Evolutionary conservation across 345 rosid genomes (phyloP).

Genomic region (Cardamine occulta): DNA sequence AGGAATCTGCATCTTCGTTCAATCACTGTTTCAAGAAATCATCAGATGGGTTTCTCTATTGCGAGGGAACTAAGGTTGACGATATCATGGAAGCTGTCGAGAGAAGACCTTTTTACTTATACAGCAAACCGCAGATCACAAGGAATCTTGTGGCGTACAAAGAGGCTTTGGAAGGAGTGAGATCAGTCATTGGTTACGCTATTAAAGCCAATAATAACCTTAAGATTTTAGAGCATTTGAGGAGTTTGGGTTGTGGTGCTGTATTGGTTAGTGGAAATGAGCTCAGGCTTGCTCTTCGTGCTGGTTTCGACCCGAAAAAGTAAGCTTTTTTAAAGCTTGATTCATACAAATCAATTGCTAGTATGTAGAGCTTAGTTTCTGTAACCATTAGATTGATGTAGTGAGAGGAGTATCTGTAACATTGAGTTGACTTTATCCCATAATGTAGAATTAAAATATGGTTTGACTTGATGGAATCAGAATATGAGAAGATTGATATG

Average conservation of each 20-base stretch:
- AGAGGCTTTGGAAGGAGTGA: constrained; percentile 75
- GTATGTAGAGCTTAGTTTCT: neutral
- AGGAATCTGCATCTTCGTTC: constrained; percentile 43
- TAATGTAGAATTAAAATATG: neutral
- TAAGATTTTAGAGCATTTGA: constrained; percentile 94
- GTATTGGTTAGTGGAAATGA: constrained; percentile 96
- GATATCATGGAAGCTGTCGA: constrained; percentile 81
- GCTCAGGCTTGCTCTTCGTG: constrained; percentile 82
- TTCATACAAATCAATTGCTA: neutral
- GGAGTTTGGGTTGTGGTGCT: constrained; percentile 90
- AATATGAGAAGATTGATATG: neutral
- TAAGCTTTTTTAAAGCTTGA: constrained; percentile 28
- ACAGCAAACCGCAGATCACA: constrained; percentile 88
- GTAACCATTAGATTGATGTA: neutral
- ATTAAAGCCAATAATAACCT: constrained; percentile 90
- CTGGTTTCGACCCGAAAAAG: constrained; percentile 93
- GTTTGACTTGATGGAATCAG: constrained; percentile 23
- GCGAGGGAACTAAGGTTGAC: constrained; percentile 80
- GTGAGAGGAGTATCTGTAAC: neutral
- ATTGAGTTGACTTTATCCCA: neutral
- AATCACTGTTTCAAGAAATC: constrained; percentile 83
- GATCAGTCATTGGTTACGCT: constrained; percentile 81
- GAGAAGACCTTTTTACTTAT: constrained; percentile 85
- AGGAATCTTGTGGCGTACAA: constrained; percentile 80
- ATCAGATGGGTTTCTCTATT: constrained; percentile 79